Evolutionary conservation across 352 stramenopile species (phyloP).

Genomic region (Phytophthora sp.): DNA sequence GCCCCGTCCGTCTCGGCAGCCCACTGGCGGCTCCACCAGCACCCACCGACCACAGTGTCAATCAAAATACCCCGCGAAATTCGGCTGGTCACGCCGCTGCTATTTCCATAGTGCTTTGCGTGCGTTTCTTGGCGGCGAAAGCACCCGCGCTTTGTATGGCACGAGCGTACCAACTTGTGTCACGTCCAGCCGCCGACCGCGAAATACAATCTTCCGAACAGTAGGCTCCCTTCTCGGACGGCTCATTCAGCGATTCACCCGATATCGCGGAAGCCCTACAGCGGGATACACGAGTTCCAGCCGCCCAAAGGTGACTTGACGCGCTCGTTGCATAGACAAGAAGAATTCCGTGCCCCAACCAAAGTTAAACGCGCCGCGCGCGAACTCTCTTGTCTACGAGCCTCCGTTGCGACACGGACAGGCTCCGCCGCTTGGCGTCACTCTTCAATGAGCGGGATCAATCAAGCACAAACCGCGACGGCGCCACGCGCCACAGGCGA

Average conservation of each 20-base stretch:
- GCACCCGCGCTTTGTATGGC: conserved; percentile 11
- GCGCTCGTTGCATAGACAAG: conserved; percentile 31
- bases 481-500: conserved; percentile 25
- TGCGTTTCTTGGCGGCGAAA: conserved; percentile 16
- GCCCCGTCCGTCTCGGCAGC: conserved; percentile 1
- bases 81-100: neutral
- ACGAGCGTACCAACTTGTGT: conserved; percentile 29
- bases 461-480: conserved; percentile 20
- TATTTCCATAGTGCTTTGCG: too few relatives aligned
- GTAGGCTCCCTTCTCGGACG: conserved; percentile 2
- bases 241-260: conserved; percentile 20
- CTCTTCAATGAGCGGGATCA: conserved; percentile 22
- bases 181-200: neutral
- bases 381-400: conserved; percentile 14
- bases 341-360: conserved; percentile 10
- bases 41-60: neutral
- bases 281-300: too few relatives aligned
- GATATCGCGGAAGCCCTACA: neutral
- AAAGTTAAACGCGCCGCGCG: conserved; percentile 31
- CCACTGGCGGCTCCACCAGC: neutral
- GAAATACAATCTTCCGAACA: conserved; percentile 27
- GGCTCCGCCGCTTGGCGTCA: conserved; percentile 4
- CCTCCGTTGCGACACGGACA: conserved; percentile 22
- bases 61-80: neutral
- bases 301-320: conserved; percentile 4